Base-by-base conservation (phyloP, 352 stramenopile genomes). In the Globisporangium viniferum region DNA sequence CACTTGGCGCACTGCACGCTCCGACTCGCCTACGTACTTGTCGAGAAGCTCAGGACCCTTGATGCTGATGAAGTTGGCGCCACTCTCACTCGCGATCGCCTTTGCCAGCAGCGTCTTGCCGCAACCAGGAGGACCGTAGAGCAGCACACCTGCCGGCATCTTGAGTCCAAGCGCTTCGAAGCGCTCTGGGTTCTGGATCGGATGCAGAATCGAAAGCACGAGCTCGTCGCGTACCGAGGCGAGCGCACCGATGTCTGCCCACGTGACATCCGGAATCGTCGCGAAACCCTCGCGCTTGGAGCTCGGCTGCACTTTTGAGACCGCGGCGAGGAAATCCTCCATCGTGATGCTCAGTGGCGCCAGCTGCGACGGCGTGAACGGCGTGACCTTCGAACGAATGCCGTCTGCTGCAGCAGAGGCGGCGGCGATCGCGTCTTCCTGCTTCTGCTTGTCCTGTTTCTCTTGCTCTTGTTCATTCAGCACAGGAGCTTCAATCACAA, bases 31-130 rank as follows among this genome's bases (percentile, higher is more conserved):
- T 3, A 99, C 97, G 76, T 99, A 99, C 79, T 99, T 99, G 86
- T 99, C 97, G 33, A 99, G 86, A 35, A 99, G 84, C 78, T 99
- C 97, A 1, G 98, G 97, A 22, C 98, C 98, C 77, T 99, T 99
- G 62, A 99, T 97, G 62, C 86, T 97, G 73, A 99, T 99, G 67
- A 99, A 99, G 76, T 99, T 99, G 15, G 97, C 97, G 3, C 95
- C 95, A 76, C 92, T 98, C 78, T 99, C 96, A 73, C 98, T 98
- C 18, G 97, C 97, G 69, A 99, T 98, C 0, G 98, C 98, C 75
- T 99, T 99, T 5, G 98, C 98, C 56, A 99, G 76, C 54, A 99
- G 79, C n/a, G 98, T 99, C 79, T 99, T 99, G 59, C 97, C 97
- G 74, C 98, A 99, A 36, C 98, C 97, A 1, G 97, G 97, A 22